These are phyloP conservation scores for Tuber microsphaerosporum DNA, from an alignment of 495 filamentous ascomycete genomes.

Conservation along the genomic window DNA sequence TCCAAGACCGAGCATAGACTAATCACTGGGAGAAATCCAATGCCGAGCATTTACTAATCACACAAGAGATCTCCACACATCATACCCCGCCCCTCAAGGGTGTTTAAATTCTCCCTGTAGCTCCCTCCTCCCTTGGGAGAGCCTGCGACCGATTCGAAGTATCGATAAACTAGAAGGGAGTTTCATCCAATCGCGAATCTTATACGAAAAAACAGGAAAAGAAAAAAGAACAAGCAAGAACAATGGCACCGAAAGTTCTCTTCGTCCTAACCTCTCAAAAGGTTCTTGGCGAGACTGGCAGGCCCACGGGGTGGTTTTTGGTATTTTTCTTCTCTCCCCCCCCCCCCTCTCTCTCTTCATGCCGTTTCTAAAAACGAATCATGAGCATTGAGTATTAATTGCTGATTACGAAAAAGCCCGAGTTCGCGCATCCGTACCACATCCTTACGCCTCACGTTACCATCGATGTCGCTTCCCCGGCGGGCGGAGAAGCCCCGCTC, in stretches of 20 bases:
- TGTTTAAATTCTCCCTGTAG: background rate
- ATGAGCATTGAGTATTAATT: constrained; percentile 10
- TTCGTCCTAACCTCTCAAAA: constrained; percentile 61
- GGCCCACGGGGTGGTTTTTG: constrained; percentile 62
- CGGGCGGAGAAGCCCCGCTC: constrained; percentile 61
- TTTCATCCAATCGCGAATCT: background rate
- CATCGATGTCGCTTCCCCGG: constrained; percentile 59
- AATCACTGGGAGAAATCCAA: background rate
- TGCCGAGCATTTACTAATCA: background rate
- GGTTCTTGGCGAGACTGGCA: constrained; percentile 49
- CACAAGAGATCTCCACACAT: background rate
- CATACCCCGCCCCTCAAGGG: background rate
- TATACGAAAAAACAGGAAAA: background rate
- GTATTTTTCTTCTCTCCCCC: constrained; percentile 44
- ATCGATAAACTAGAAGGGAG: background rate
- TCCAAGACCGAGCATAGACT: background rate
- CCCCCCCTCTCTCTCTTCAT: too few relatives aligned
- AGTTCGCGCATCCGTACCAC: constrained; percentile 64
- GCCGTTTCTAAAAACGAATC: background rate
- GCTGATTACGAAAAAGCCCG: constrained; percentile 48
- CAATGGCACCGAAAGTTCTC: constrained; percentile 53
- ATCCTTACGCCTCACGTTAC: constrained; percentile 52
- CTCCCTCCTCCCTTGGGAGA: background rate
- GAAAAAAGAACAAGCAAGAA: constrained; percentile 21
- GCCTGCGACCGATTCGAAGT: background rate